phyloP scores from a whole-genome alignment of 805 yeast species.

The Scheffersomyces coipomensis region DNA sequence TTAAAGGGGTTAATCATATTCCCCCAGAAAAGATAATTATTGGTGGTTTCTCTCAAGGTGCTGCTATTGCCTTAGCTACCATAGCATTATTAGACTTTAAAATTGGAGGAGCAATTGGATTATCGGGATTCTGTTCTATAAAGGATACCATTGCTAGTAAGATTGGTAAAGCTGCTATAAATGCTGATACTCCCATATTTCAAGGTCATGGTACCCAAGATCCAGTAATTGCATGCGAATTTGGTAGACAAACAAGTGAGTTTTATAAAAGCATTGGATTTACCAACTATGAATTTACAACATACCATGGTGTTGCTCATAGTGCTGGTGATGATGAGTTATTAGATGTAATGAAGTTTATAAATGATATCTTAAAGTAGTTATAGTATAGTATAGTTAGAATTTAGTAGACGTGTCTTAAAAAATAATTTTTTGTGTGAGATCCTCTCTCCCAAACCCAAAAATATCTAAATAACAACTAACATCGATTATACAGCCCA shows the following conservation, averaged over 20 bases:
- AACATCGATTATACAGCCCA: neutral
- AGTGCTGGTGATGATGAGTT: conserved; percentile 68
- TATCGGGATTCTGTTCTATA: conserved; percentile 70
- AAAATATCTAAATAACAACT: neutral
- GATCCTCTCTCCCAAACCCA: no score
- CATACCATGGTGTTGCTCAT: conserved; percentile 67
- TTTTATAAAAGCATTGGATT: conserved; percentile 50
- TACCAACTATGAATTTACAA: conserved; percentile 38
- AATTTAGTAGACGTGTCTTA: no score
- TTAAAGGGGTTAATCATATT: conserved; percentile 48
- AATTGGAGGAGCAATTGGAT: conserved; percentile 73
- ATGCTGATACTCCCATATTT: conserved; percentile 71
- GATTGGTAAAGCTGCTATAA: conserved; percentile 27
- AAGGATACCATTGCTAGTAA: conserved; percentile 10
- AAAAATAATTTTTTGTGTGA: no score
- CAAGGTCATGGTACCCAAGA: conserved; percentile 88
- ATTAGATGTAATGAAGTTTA: conserved; percentile 42
- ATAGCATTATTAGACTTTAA: conserved; percentile 53
- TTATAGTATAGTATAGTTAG: no score
- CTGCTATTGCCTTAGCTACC: conserved; percentile 69
- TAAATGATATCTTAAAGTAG: conserved; percentile 17
- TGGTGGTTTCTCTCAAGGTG: conserved; percentile 97
- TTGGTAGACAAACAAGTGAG: conserved; percentile 40
- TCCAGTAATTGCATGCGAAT: conserved; percentile 51
- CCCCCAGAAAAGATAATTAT: conserved; percentile 69